Percentiles rank a stretch among this genome's conserved stretches.
Evolutionary conservation across 2,329 filamentous ascomycete species (phyloP).

Genomic region (Diaporthe velutina): DNA sequence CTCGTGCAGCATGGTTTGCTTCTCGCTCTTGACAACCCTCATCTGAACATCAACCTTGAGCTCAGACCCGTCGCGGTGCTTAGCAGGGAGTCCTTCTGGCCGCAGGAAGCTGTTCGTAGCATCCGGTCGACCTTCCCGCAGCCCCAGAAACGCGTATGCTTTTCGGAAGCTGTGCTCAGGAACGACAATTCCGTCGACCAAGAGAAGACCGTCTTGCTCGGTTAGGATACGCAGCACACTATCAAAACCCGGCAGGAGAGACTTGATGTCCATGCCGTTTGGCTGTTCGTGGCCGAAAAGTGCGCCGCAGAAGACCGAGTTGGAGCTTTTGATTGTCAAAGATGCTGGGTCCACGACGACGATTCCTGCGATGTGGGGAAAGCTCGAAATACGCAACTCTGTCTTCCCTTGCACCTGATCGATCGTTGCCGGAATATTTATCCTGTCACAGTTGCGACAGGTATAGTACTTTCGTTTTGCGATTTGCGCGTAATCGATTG

Average conservation of each 20-base stretch:
- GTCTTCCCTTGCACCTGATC: conserved; percentile 77
- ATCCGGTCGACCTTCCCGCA: conserved; percentile 86
- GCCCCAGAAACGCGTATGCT: conserved; percentile 84
- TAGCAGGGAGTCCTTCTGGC: conserved; percentile 86
- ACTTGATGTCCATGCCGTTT: conserved; percentile 82
- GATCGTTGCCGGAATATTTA: conserved; percentile 88
- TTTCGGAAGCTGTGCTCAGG: conserved; percentile 96
- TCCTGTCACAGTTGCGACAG: conserved; percentile 79
- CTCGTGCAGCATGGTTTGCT: conserved; percentile 70
- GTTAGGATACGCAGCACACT: conserved; percentile 84
- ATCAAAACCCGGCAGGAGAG: conserved; percentile 89
- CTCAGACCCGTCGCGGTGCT: conserved; percentile 90
- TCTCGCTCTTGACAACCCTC: conserved; percentile 93
- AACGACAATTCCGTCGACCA: conserved; percentile 95
- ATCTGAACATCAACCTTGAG: conserved; percentile 97
- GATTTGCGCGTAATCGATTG: conserved; percentile 83
- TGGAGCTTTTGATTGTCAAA: conserved; percentile 89
- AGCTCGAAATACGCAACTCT: conserved; percentile 88
- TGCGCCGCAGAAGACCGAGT: conserved; percentile 92
- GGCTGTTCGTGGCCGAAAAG: conserved; percentile 91
- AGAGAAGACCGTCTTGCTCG: conserved; percentile 85
- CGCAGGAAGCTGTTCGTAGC: conserved; percentile 83
- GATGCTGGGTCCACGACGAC: conserved; percentile 87
- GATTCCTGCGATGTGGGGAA: conserved; percentile 97
- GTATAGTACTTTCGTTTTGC: conserved; percentile 84